Evolutionary conservation across 345 rosid genomes (phyloP), one percentile per base, ranked within the genome.

Genomic region (Eucalyptus pauciflora): DNA sequence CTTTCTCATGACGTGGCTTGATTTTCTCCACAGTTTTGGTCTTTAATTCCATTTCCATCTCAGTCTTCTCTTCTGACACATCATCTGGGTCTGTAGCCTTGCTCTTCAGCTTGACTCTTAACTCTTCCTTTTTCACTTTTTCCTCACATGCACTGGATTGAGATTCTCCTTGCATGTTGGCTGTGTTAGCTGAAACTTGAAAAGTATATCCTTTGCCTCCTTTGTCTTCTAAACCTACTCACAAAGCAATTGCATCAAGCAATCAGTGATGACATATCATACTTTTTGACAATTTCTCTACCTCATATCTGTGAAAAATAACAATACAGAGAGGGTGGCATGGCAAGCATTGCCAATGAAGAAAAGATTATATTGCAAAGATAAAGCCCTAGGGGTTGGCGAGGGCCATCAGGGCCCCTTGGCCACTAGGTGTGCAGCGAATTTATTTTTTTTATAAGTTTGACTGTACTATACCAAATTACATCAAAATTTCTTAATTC

Each of bases 31-130:
- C 88, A 3, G 95, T 90, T 91, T 96, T 94, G 41, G 95, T 91
- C 92, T 96, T 93, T 91, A 94, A 90, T 86, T 94, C 95, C 90
- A 94, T 87, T 87, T 94, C 96, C 80, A 91, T 87, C 93, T 93
- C 92, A 50, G 90, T 88, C 51, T 93, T 91, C 45, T 91, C 92
- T 76, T 89, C 92, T 56, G 90, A 88, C 88, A 64, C 92, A 87
- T 89, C 92, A 7, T 69, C 89, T 33, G 92, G 22, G 67, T 90
- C 91, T 87, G 64, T 25, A 87, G 93, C 96, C 62, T 94, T 88
- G 31, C 93, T 83, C 94, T 95, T 93, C 89, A 95, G 86, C 91
- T 91, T 93, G 45, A 94, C 80, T 88, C 95, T 92, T 90, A 94
- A 60, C 87, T 95, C 92, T 89, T 95, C 99, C 93, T 93, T 91